Evolutionary conservation across 495 filamentous ascomycete genomes (phyloP), one percentile per base, ranked within the genome.

Genomic region (Penicillium robsamsonii): DNA sequence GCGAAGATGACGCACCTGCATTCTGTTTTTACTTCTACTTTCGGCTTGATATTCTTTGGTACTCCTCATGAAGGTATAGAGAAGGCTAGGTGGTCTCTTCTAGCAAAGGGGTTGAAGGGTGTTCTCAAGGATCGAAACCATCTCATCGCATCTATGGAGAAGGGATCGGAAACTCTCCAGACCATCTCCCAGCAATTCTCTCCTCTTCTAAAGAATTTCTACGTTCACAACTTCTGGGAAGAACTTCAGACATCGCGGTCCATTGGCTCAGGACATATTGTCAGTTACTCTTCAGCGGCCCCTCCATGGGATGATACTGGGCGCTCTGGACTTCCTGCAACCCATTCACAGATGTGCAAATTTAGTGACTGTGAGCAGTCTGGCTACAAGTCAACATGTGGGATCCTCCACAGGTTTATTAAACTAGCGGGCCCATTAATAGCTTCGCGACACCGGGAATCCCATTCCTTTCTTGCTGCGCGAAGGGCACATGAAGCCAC

Each of bases 21-120:
- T 18, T 61, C 58, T 20, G 40, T 57, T 18, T 57, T 45, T 42
- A 44, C 44, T 29, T 61, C 58, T 11, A 61, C 58, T n/a, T 57
- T 51, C 35, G 54, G 54, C 27, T 51, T 61, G 15, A 29, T 61
- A 9, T 61, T 61, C 40, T 30, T 61, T 5, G 58, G 46, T n/a
- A 50, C 47, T 38, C 47, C 47, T 12, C 47, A 50, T 35, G 52
- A 50, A 31, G 25, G 30, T 37, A 33, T 50, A 30, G 17, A 50
- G 24, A 50, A 31, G 30, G 47, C 47, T 10, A 50, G 31, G 10
- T 50, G 47, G 47, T 35, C 30, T 37, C 29, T 50, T n/a, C 29
- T 50, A 33, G 22, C 47, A 42, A 42, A 42, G n/a, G 40, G 40
- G 40, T 42, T 42, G n/a, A 42, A 42, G 40, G 40, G 40, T 42